These are phyloP conservation scores for Fonsecaea nubica DNA, from an alignment of 2,329 filamentous ascomycete genomes.

Conservation along the genomic window DNA sequence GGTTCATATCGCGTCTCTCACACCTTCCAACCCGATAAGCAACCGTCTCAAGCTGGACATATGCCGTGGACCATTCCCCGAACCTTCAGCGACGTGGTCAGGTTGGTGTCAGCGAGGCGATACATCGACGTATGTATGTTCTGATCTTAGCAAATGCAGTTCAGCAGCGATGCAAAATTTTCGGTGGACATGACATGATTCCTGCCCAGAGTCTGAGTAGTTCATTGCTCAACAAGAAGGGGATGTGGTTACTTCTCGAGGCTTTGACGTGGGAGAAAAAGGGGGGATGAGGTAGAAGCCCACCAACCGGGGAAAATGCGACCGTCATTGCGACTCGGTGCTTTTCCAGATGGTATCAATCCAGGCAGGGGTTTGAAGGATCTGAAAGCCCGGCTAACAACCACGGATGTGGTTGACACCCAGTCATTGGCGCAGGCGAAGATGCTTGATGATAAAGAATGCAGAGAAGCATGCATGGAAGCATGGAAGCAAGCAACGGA, in stretches of 20 bases:
- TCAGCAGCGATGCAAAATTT: background rate
- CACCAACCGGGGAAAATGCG: background rate
- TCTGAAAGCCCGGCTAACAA: background rate
- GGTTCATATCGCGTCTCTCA: background rate
- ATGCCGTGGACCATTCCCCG: background rate
- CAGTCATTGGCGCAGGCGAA: background rate
- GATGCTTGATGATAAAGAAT: background rate
- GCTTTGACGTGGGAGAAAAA: background rate
- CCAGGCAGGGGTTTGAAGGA: background rate
- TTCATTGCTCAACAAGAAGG: background rate
- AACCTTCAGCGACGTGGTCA: background rate
- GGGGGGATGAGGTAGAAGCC: too few species aligned
- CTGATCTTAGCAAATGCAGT: background rate
- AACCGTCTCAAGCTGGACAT: background rate
- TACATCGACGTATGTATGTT: background rate
- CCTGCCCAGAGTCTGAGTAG: background rate
- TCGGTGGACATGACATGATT: background rate
- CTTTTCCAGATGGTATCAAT: background rate
- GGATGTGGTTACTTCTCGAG: background rate
- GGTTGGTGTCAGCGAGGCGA: background rate
- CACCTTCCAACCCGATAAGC: background rate
- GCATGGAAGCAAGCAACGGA: background rate
- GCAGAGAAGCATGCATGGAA: slow-evolving; percentile 1
- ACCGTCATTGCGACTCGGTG: background rate
- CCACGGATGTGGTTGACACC: background rate